Conservation (phyloP, 2,329 filamentous ascomycete genomes). For the Curvularia sp. region DNA sequence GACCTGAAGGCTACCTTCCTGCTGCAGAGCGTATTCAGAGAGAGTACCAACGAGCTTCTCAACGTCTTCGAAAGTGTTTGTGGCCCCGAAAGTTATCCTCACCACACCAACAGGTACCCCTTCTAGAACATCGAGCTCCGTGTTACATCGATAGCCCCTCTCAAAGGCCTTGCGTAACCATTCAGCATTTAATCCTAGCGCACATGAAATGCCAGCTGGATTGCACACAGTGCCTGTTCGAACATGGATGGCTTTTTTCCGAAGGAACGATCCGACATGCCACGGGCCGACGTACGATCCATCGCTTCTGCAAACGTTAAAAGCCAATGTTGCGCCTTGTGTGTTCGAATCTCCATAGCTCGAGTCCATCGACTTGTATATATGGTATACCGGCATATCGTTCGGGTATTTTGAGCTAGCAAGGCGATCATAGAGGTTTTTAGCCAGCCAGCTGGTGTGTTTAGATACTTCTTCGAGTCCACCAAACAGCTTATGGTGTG, state of each 20-base stretch:
- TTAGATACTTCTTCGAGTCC: slow-evolving; percentile 66
- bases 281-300: slow-evolving; percentile 64
- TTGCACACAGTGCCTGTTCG: slow-evolving; percentile 66
- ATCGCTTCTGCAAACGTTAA: slow-evolving; percentile 65
- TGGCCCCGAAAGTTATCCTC: slow-evolving; percentile 67
- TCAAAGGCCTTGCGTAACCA: slow-evolving; percentile 64
- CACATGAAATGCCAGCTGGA: slow-evolving; percentile 59
- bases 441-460: slow-evolving; percentile 64
- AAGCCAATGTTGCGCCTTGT: slow-evolving; percentile 69
- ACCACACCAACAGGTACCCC: slow-evolving; percentile 66
- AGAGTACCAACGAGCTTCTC: slow-evolving; percentile 35
- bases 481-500: slow-evolving; percentile 64
- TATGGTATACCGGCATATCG: slow-evolving; percentile 58
- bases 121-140: slow-evolving; percentile 62
- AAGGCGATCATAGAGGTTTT: slow-evolving; percentile 60
- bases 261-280: slow-evolving; percentile 66
- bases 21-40: not conserved
- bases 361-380: slow-evolving; percentile 63
- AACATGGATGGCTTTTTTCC: slow-evolving; percentile 64
- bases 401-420: slow-evolving; percentile 61
- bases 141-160: slow-evolving; percentile 65
- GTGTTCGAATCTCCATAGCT: slow-evolving; percentile 60
- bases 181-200: slow-evolving; percentile 60
- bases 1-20: not conserved
- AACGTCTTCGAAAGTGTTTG: slow-evolving; percentile 65